Evolutionary conservation across 1,139 yeast genomes (phyloP), one percentile per base, ranked within the genome.

Genomic region (Yamadazyma siamensis): DNA sequence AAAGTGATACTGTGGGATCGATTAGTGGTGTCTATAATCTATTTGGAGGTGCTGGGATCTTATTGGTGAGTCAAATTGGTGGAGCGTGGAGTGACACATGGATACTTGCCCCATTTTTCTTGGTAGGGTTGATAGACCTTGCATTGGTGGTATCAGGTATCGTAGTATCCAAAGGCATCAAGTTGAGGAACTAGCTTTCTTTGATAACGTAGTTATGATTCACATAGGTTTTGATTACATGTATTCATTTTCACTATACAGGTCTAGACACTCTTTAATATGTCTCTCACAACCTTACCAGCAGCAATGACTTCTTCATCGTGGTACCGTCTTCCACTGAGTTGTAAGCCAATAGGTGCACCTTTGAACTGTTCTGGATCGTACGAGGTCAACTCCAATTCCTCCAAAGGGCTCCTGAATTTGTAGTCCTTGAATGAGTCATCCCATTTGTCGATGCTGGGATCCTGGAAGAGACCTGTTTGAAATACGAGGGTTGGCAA

Each of bases 21-120:
- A 68, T 82, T 25, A 72, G 82, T 35, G 91, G 91, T 2, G 73
- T 80, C 6, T 80, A 77, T 49, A 72, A 81, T 12, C 67, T 82
- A 33, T 61, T 71, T 43, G 88, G 88, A 6, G 87, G 86, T 1
- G 32, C 77, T n/a, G 91, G 91, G 2, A 79, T 81, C 15, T 54
- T 82, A 35, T 34, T 77, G 1, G 59, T 80, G 15, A 70, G 80
- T 23, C 72, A 74, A 43, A 29, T 78, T 10, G 89, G 89, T 4
- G 88, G 88, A 1, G 47, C 56, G 23, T 59, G 77, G 44, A 74
- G 83, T 23, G 87, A 80, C 46, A 34, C 41, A 23, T 75, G 79
- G 75, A 58, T 69, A 13, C 71, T 76, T 28, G 73, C 76, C 1
- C 86, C 88, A 3, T 81, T 81, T 42, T 51, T 75, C 26, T 52